phyloP scores from a whole-genome alignment of 331 rosid genomes.

The Stylosanthes scabra region DNA sequence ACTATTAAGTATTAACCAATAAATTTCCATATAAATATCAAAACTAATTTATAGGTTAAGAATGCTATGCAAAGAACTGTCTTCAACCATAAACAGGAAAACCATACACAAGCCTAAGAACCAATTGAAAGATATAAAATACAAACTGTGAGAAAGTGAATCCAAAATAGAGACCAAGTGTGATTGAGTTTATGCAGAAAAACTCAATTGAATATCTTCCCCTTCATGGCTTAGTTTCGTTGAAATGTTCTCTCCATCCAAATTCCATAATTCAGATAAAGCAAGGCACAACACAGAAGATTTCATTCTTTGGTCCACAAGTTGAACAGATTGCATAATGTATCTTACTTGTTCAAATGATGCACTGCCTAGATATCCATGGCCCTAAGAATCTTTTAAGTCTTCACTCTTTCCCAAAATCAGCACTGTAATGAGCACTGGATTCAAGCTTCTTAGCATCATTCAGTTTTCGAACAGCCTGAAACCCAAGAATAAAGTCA shows the following conservation, averaged over 20 bases:
- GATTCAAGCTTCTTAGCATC: slow-evolving; percentile 87
- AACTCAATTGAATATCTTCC: slow-evolving; percentile 15
- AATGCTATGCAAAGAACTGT: background rate
- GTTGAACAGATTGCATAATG: background rate
- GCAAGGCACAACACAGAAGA: slow-evolving; percentile 13
- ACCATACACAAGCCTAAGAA: background rate
- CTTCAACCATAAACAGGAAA: background rate
- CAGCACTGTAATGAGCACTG: slow-evolving; percentile 66
- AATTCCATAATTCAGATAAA: slow-evolving; percentile 14
- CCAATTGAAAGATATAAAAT: slow-evolving; percentile 3
- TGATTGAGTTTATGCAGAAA: slow-evolving; percentile 17
- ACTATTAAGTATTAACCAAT: background rate
- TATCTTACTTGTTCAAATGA: slow-evolving; percentile 20
- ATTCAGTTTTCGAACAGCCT: slow-evolving; percentile 81
- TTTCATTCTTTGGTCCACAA: slow-evolving; percentile 2
- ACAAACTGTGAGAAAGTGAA: background rate
- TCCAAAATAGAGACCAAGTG: slow-evolving; percentile 10
- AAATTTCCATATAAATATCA: slow-evolving; percentile 3
- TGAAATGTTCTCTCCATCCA: background rate
- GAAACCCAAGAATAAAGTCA: slow-evolving; percentile 4
- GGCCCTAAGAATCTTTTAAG: slow-evolving; percentile 19
- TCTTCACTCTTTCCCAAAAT: slow-evolving; percentile 66
- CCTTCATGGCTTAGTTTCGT: background rate
- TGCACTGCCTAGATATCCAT: slow-evolving; percentile 42
- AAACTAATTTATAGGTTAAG: background rate